Evolutionary conservation across 1,284 basidiomycete genomes (phyloP).

Genomic region (Polyporus tsugae): DNA sequence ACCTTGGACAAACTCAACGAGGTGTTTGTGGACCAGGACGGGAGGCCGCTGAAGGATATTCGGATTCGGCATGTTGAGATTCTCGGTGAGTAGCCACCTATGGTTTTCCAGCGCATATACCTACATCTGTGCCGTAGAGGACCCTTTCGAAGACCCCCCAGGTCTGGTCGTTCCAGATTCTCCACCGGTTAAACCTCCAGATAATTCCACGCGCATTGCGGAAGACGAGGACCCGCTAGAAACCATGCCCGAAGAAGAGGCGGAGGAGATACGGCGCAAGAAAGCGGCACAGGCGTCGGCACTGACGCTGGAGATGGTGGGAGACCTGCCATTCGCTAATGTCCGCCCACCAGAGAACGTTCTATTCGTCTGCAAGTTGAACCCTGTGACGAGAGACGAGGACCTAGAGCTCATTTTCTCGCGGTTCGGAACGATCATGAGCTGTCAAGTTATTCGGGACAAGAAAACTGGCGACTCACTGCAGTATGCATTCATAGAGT

Average conservation of each 20-base stretch:
- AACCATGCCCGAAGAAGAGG: slow-evolving; percentile 82
- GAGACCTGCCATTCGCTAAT: slow-evolving; percentile 97
- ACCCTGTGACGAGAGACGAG: slow-evolving; percentile 94
- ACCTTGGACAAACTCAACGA: slow-evolving; percentile 95
- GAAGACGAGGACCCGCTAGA: slow-evolving; percentile 90
- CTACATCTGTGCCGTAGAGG: slow-evolving; percentile 62
- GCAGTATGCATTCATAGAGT: slow-evolving; percentile 99
- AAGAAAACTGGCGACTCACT: slow-evolving; percentile 95
- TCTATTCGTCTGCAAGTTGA: slow-evolving; percentile 98
- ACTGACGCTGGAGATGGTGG: slow-evolving; percentile 98
- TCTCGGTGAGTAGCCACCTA: slow-evolving; percentile 67
- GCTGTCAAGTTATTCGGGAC: slow-evolving; percentile 96
- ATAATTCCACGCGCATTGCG: slow-evolving; percentile 86
- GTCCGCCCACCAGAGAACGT: slow-evolving; percentile 99
- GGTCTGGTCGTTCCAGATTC: slow-evolving; percentile 77
- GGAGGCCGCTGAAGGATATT: slow-evolving; percentile 92
- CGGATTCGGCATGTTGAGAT: slow-evolving; percentile 93
- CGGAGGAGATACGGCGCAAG: slow-evolving; percentile 80
- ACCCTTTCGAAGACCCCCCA: slow-evolving; percentile 91
- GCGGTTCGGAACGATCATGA: slow-evolving; percentile 94
- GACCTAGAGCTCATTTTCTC: slow-evolving; percentile 98
- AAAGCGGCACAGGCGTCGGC: slow-evolving; percentile 93
- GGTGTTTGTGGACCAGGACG: slow-evolving; percentile 88
- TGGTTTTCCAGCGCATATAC: not conserved
- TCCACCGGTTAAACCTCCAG: slow-evolving; percentile 83